A percentile compares a stretch with the other conserved stretches of the same genome.
phyloP scores from a whole-genome alignment of 2,329 filamentous ascomycete species.

The Trichoderma pleuroti region DNA sequence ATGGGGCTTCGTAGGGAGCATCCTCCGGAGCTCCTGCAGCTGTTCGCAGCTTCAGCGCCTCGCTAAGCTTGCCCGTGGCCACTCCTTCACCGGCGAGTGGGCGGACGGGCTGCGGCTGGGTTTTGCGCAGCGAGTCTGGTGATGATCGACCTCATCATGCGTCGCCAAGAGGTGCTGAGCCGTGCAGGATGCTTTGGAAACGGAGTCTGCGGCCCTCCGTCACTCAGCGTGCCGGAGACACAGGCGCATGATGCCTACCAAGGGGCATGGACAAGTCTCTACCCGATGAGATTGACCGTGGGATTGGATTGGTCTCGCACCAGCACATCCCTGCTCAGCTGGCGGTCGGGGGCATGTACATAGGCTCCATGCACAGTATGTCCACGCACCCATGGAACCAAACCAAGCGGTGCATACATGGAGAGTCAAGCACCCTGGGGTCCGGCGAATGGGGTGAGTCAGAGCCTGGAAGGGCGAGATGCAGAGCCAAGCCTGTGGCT shows the following conservation, averaged over 20 bases:
- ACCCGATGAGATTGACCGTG: conserved; percentile 13
- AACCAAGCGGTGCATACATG: no score
- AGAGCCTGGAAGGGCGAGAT: conserved; percentile 10
- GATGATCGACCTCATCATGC: conserved; percentile 21
- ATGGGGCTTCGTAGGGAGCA: not conserved
- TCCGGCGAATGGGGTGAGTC: conserved; percentile 14
- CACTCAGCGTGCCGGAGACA: conserved; percentile 1
- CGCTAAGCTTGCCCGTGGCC: conserved; percentile 12
- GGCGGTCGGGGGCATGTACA: conserved; percentile 17
- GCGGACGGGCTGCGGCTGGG: no score
- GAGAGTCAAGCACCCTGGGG: not conserved
- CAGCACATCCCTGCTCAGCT: conserved; percentile 17
- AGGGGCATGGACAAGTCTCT: conserved; percentile 5
- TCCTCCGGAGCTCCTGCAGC: conserved; percentile 6
- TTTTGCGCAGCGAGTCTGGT: conserved; percentile 7
- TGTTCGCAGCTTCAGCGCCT: conserved; percentile 11
- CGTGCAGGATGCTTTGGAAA: not conserved
- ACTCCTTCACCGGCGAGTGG: not conserved
- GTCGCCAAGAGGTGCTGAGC: conserved; percentile 12
- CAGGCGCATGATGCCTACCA: conserved; percentile 13
- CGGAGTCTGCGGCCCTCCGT: not conserved
- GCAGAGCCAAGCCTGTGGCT: conserved; percentile 9
- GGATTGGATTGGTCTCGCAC: conserved; percentile 1
- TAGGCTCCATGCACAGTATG: no score
- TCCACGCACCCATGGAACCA: conserved; percentile 14